Conservation (phyloP, 345 rosid genomes). For the Excoecaria agallocha region DNA sequence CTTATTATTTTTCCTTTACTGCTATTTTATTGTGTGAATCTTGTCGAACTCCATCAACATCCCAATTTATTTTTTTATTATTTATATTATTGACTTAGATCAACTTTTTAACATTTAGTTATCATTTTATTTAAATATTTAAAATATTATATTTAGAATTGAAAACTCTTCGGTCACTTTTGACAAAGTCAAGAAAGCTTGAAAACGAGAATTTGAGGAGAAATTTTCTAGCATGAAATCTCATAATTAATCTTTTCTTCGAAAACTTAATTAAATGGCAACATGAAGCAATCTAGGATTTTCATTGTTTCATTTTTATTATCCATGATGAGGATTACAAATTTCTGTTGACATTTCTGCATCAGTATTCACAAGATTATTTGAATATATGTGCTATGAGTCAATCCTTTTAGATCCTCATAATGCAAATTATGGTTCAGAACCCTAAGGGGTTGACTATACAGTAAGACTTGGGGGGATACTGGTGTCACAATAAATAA, state of each 20-base stretch:
- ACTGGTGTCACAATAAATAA: neutral
- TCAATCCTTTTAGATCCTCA: neutral
- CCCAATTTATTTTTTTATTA: neutral
- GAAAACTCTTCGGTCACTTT: too few species aligned
- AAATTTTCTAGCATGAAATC: neutral
- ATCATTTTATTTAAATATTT: too few species aligned
- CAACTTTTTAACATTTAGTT: too few species aligned
- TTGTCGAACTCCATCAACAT: too few species aligned
- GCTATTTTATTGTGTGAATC: too few species aligned
- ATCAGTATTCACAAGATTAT: neutral
- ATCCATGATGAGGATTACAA: neutral
- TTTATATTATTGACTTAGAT: neutral
- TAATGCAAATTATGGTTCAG: neutral
- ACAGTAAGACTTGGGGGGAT: neutral
- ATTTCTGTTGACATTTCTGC: constrained; percentile 1
- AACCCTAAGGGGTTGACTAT: neutral
- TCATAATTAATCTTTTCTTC: neutral
- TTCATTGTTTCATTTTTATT: neutral
- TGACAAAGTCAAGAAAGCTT: too few species aligned
- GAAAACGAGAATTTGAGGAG: neutral
- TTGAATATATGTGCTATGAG: neutral
- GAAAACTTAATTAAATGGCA: neutral
- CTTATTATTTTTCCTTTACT: too few species aligned
- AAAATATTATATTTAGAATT: too few species aligned
- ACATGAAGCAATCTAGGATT: neutral